Conservation (phyloP, 1,284 basidiomycete species). For the Gomphus bonarii region DNA sequence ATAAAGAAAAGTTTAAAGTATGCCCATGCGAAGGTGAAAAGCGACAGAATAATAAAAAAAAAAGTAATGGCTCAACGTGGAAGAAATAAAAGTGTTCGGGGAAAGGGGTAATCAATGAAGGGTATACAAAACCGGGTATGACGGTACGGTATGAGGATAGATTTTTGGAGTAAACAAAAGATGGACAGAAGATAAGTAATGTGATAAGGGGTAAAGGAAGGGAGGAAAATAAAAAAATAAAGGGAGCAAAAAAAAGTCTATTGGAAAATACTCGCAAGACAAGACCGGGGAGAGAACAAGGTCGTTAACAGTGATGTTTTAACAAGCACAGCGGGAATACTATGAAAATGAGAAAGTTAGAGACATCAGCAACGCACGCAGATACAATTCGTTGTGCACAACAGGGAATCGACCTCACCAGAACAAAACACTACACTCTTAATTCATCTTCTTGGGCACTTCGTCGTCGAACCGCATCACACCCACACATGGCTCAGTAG, state of each 20-base stretch:
- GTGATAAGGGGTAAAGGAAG: not conserved
- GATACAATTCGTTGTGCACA: not conserved
- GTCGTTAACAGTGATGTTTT: not conserved
- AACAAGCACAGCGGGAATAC: not conserved
- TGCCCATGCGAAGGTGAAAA: not conserved
- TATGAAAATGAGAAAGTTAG: not conserved
- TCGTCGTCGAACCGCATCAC: conserved; percentile 5
- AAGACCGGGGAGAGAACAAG: not conserved
- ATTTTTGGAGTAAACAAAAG: not conserved
- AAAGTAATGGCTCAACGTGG: not conserved
- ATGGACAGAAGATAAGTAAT: not conserved
- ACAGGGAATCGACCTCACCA: not conserved
- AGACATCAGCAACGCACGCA: not conserved
- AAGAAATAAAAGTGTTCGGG: not conserved
- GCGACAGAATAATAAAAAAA: not conserved
- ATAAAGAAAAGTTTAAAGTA: no score
- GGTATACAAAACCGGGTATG: conserved; percentile 6
- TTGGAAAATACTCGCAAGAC: not conserved
- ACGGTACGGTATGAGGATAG: not conserved
- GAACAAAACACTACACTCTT: not conserved
- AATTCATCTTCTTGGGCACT: not conserved
- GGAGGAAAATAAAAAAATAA: not conserved
- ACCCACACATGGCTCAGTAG: not conserved
- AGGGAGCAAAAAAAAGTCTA: not conserved
- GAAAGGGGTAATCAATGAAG: not conserved